Base-by-base conservation (phyloP, 106 monocot species). In the Allium sativum region DNA sequence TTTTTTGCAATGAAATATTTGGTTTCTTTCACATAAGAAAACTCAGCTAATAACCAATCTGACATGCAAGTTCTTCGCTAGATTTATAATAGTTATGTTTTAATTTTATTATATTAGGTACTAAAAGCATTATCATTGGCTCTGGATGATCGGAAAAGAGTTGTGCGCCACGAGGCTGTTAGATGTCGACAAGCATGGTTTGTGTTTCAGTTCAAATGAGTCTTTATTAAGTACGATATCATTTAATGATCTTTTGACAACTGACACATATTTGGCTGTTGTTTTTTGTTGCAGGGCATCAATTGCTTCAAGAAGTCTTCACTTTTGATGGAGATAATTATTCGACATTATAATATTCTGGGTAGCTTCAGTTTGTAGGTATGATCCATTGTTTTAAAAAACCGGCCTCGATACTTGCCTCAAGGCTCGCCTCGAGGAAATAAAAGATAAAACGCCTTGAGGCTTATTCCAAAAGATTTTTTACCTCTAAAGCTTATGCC, bases 141-240 rank as follows among this genome's bases (percentile, higher is more conserved):
- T 65, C 76, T 87, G 58, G 84, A 84, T 76, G 96, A 96, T 76
- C 70, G 52, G 46, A 90, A 84, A 76, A 71, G 91, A 45, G 65
- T 55, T 65, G 96, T 96, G 70, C 91, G 91, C 60, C 68, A 73
- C 55, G 96, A 91, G 73, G 91, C 96, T 76, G 80, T 80, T 48
- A 84, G 73, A 82, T 96, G 96, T 64, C 77, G 59, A 12, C 84
- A 82, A 73, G 72, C 96, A 73, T 96, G 96, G 96, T 90, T 13
- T 55, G 73, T 50, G 12, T 50, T 65, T 51, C 2, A 31, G 31
- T 31, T 13, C 18, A 42, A 44, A 9, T 62, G 45, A 9, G 0
- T 62, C 19, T 65, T 40, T 4, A 20, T 7, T 10, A 20, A 13
- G 53, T 16, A 45, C 45, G 56, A 1, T 18, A 20, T 56, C 22